phyloP scores from a whole-genome alignment of 208 protist genomes.

The Herpetomonas tarakana region DNA sequence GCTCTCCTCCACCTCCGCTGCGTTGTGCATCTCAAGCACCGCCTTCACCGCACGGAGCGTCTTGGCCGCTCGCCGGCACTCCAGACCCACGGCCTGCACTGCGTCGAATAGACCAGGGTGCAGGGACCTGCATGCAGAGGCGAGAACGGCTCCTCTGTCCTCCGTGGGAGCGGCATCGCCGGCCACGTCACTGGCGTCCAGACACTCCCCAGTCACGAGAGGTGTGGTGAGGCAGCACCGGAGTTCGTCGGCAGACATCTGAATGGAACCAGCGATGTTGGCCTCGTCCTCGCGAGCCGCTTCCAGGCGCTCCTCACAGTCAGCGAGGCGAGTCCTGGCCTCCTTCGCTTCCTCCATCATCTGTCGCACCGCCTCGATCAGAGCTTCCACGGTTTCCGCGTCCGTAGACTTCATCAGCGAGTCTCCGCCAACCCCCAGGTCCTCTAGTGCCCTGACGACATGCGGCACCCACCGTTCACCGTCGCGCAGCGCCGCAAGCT shows the following conservation, averaged over 20 bases:
- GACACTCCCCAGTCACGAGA: neutral
- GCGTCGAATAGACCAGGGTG: conserved; percentile 3
- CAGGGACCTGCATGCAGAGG: neutral
- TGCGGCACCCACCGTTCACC: too few relatives aligned
- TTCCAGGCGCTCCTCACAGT: neutral
- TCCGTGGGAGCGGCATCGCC: neutral
- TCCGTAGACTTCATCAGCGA: neutral
- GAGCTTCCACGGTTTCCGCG: neutral
- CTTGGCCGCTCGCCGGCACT: conserved; percentile 1
- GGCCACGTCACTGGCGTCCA: conserved; percentile 6
- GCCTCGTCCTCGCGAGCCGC: neutral
- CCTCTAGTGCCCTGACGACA: too few relatives aligned
- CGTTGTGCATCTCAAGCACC: conserved; percentile 6
- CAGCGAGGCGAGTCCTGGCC: neutral
- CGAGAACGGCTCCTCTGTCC: too few relatives aligned
- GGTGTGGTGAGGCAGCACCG: neutral
- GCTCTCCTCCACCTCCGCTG: neutral
- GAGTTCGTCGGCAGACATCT: neutral
- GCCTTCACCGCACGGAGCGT: neutral
- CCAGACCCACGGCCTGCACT: neutral
- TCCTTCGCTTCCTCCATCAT: neutral
- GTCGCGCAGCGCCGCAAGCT: too few relatives aligned
- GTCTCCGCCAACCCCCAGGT: too few relatives aligned
- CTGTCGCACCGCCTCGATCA: neutral
- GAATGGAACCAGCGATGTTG: neutral